Base-by-base conservation (phyloP, 441 rosid genomes). In the Erodium trifolium region DNA sequence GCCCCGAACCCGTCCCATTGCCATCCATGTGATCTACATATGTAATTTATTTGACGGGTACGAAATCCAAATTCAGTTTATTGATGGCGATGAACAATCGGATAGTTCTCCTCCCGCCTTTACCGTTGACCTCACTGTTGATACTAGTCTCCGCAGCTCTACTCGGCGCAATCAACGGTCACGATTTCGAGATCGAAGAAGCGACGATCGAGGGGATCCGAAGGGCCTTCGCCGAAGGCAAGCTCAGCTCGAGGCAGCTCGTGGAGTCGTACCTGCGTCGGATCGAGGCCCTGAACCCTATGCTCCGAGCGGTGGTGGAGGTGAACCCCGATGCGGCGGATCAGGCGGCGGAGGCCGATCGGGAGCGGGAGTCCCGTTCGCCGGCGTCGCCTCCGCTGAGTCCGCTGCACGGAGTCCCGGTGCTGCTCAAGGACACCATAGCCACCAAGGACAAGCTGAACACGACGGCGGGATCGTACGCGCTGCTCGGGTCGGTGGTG, bases 321-420 rank as follows among this genome's bases (percentile, higher is more conserved):
- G 31, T 78, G 51, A 78, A 81, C 57, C 80, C 82, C 3, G 77
- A 77, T 55, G 82, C 82, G 6, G 75, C 65, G 4, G 68, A 7
- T 9, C 77, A 81, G 69, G 84, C 82, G 11, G 75, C 67, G 31
- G 70, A 68, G 65, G 82, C 82, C 59, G 82, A 78, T 65, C 19
- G 51, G 18, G 78, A 72, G 14, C 62, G 77, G 66, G 62, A 35
- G 68, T 9, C 2, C n/a, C 47, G 55, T 51, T 23, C 65, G 66
- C 72, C 18, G 72, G 17, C 27, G 16, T 12, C n/a, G 57, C 57
- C 4, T 41, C 9, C 60, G 35, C 41, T 51, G 34, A 70, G 70
- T 45, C 41, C 11, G 27, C 45, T 68, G n/a, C 66, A 63, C 17
- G 75, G 31, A 68, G n/a, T 47, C n/a, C 53, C 71, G 53, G 65